Evolutionary conservation across 495 filamentous ascomycete species (phyloP).

Genomic region (Collariella sp.): DNA sequence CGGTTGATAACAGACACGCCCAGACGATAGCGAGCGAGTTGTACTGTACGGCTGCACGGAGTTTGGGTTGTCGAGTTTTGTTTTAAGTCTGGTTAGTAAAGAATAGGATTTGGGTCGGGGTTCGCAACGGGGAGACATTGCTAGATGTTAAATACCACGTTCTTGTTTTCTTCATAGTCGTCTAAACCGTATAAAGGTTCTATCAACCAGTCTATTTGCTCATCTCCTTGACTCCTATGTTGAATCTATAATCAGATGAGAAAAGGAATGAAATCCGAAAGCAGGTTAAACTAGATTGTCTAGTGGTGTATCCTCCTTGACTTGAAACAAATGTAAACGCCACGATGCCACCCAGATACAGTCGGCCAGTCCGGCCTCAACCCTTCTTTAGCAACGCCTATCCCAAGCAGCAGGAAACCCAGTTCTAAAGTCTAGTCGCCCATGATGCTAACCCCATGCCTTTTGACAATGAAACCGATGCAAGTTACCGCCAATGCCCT

Average conservation of each 20-base stretch:
- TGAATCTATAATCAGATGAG: too few relatives aligned
- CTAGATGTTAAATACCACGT: background rate
- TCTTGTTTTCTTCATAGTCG: background rate
- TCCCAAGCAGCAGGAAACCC: background rate
- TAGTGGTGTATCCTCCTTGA: background rate
- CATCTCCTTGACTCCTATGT: too few relatives aligned
- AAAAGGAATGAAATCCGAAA: too few relatives aligned
- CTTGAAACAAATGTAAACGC: background rate
- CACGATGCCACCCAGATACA: background rate
- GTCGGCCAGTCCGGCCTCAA: background rate
- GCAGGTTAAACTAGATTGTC: background rate
- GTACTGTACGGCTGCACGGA: slow-evolving; percentile 6
- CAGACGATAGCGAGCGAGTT: background rate
- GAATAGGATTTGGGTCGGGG: background rate
- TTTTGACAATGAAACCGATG: background rate
- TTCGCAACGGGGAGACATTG: background rate
- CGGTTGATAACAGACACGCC: background rate
- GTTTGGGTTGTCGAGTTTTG: background rate
- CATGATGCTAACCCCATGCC: background rate
- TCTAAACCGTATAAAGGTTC: too few relatives aligned
- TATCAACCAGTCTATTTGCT: too few relatives aligned
- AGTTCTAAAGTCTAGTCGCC: background rate
- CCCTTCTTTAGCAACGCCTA: background rate
- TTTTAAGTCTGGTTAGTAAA: background rate
- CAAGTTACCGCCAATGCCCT: background rate